Conservation (phyloP, 257 asterid genomes). For the Petrea volubilis region DNA sequence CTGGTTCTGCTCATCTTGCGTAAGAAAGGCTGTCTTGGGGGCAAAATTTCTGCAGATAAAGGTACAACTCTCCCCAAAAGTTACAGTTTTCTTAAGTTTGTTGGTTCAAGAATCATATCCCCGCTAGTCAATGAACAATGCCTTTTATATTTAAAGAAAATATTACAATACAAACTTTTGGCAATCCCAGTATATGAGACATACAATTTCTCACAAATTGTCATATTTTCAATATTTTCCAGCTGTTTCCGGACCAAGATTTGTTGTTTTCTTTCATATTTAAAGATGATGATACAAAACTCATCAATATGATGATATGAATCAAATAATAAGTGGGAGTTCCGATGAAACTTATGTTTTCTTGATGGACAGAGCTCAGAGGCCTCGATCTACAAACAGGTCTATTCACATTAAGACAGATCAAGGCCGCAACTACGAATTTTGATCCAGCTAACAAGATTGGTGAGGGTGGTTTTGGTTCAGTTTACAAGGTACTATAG, state of each 20-base stretch:
- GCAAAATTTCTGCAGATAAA: slow-evolving; percentile 50
- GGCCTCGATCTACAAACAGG: slow-evolving; percentile 87
- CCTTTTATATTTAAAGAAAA: neutral
- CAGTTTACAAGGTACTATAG: slow-evolving; percentile 74
- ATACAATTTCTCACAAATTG: neutral
- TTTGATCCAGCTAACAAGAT: slow-evolving; percentile 82
- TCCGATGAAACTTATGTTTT: slow-evolving; percentile 18
- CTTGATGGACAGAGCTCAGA: slow-evolving; percentile 59
- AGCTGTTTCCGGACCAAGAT: too few relatives aligned
- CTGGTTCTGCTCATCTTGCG: slow-evolving; percentile 46
- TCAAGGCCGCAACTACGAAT: slow-evolving; percentile 81
- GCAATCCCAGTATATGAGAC: neutral
- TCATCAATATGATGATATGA: neutral
- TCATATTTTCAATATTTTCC: neutral
- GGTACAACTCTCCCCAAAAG: slow-evolving; percentile 39
- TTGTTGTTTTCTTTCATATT: slow-evolving; percentile 1
- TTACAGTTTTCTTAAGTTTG: slow-evolving; percentile 5
- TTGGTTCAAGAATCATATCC: neutral
- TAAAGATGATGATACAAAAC: neutral
- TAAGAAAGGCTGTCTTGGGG: slow-evolving; percentile 47
- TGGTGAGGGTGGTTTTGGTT: slow-evolving; percentile 96
- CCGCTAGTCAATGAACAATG: neutral
- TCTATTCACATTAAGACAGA: slow-evolving; percentile 67
- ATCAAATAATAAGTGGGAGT: neutral
- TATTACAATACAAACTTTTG: neutral